Percentiles rank a stretch among this genome's conserved stretches.
Evolutionary conservation across 139 green algal species (phyloP).

Genomic region (Eudorina sp.): DNA sequence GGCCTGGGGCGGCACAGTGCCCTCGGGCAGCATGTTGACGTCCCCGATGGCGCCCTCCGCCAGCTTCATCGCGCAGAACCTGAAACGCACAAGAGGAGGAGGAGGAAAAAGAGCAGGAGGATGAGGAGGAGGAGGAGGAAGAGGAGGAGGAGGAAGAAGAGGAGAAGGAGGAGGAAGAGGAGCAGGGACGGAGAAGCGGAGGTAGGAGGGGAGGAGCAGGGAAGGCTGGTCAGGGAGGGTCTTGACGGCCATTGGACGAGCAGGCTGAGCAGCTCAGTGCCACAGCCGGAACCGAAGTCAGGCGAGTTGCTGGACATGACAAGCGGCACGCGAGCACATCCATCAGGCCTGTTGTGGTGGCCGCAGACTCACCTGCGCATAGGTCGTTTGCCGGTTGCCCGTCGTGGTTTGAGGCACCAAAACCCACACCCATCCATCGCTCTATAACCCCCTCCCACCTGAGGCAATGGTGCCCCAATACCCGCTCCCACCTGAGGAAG

Average conservation of each 20-base stretch:
- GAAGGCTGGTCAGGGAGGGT: neutral
- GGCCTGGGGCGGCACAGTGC: conserved; percentile 24
- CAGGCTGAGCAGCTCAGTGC: no score
- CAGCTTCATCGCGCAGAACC: conserved; percentile 96
- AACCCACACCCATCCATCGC: no score
- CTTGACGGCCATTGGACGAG: no score
- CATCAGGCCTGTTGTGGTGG: no score
- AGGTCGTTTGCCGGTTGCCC: no score
- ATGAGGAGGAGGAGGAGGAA: neutral
- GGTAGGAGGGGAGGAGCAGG: neutral
- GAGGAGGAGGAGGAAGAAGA: neutral
- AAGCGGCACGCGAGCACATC: no score
- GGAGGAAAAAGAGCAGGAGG: neutral
- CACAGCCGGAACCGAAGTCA: no score
- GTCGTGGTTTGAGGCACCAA: no score
- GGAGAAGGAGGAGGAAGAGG: neutral
- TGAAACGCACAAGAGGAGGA: neutral
- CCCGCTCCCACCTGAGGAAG: conserved; percentile 91
- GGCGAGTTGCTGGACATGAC: no score
- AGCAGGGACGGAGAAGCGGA: neutral
- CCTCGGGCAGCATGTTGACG: conserved; percentile 66
- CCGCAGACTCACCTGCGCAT: no score
- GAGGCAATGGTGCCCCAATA: no score
- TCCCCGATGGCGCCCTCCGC: conserved; percentile 94
- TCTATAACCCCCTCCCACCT: no score